phyloP scores from a whole-genome alignment of 2,329 filamentous ascomycete species.

The Tolypocladium paradoxum region DNA sequence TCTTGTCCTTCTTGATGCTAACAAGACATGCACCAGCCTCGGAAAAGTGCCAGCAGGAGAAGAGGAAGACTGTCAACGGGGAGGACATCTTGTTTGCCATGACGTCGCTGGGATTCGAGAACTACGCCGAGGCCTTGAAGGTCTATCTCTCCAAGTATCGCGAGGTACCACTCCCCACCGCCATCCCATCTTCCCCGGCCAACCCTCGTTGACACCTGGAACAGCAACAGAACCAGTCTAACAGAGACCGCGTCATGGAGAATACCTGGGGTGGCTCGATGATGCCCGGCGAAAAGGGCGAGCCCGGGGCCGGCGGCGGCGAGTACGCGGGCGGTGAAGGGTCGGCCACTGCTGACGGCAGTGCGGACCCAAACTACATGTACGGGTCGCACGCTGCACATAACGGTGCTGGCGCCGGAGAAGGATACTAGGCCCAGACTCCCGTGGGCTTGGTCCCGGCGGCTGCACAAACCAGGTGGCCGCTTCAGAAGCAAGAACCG shows the following conservation, averaged over 20 bases:
- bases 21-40: constrained; percentile 52
- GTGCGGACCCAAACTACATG: constrained; percentile 34
- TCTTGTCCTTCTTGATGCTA: constrained; percentile 10
- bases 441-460: neutral
- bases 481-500: neutral
- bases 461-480: neutral
- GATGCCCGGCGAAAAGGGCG: constrained; percentile 21
- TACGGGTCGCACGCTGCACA: constrained; percentile 45
- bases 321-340: constrained; percentile 34
- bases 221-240: constrained; percentile 31
- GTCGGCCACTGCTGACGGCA: constrained; percentile 27
- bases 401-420: constrained; percentile 44
- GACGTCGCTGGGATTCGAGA: constrained; percentile 97
- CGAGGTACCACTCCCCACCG: constrained; percentile 49
- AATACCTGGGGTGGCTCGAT: constrained; percentile 20
- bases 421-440: constrained; percentile 32
- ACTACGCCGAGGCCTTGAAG: constrained; percentile 95
- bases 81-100: constrained; percentile 98
- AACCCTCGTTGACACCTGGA: constrained; percentile 3
- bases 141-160: constrained; percentile 97
- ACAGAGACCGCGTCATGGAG: constrained; percentile 27
- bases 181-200: neutral
- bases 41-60: constrained; percentile 98
- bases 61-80: constrained; percentile 97
- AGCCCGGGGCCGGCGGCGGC: constrained; percentile 16